Conservation (phyloP, 2,329 filamentous ascomycete genomes). For the Pezicula carpinea region DNA sequence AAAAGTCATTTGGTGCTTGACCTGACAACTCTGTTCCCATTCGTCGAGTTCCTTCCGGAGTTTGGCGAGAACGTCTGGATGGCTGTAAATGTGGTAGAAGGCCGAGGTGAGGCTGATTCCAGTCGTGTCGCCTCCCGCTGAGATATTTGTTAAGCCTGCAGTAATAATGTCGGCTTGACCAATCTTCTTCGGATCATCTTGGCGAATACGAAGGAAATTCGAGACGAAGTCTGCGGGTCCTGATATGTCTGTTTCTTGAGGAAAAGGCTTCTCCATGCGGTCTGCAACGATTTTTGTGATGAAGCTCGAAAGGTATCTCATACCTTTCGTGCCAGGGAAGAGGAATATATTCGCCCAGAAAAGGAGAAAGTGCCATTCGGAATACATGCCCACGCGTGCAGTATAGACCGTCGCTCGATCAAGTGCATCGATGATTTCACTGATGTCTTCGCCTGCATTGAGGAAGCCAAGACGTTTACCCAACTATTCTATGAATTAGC, state of each 20-base stretch:
- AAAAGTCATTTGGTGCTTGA: no score
- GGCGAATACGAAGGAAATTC: constrained; percentile 34
- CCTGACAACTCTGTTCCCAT: no score
- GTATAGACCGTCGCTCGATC: constrained; percentile 31
- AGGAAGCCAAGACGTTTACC: constrained; percentile 36
- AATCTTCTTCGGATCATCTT: constrained; percentile 37
- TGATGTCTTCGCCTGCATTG: constrained; percentile 37
- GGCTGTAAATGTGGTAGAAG: no score
- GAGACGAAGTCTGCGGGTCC: constrained; percentile 31
- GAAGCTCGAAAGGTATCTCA: no score
- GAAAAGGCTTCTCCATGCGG: constrained; percentile 10
- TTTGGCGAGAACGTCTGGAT: no score
- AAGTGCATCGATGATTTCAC: constrained; percentile 33
- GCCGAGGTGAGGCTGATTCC: no score
- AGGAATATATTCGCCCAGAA: no score
- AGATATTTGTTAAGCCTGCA: constrained; percentile 8
- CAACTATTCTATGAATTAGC: constrained; percentile 16
- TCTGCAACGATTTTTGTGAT: constrained; percentile 2
- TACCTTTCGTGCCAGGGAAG: no score
- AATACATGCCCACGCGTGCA: constrained; percentile 34
- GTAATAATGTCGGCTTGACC: constrained; percentile 31
- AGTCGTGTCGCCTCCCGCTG: no score
- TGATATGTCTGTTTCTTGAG: constrained; percentile 8
- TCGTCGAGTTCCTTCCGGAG: no score
- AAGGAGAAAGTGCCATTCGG: constrained; percentile 28